These are phyloP conservation scores for Globisporangium spinosum DNA, from an alignment of 352 stramenopile species.

Conservation along the genomic window DNA sequence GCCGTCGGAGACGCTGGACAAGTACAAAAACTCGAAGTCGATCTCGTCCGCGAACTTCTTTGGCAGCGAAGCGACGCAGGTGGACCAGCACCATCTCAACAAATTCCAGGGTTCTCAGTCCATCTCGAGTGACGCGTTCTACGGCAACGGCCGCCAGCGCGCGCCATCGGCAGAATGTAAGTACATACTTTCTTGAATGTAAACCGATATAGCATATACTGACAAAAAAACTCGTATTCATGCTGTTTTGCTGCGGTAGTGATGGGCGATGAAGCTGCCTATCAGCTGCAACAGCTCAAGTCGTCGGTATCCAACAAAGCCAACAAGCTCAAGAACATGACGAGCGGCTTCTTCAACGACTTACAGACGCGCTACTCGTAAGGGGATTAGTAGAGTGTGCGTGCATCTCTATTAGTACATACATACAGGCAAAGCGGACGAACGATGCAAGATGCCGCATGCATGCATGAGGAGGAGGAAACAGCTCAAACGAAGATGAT, in stretches of 20 bases:
- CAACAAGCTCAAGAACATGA: conserved; percentile 88
- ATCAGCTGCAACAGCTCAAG: conserved; percentile 86
- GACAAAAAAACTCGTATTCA: neutral
- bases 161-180: conserved; percentile 67
- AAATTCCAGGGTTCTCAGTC: conserved; percentile 78
- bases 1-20: conserved; percentile 67
- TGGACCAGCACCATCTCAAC: conserved; percentile 61
- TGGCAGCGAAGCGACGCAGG: conserved; percentile 49
- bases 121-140: conserved; percentile 88
- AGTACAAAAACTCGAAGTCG: conserved; percentile 91
- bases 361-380: conserved; percentile 81
- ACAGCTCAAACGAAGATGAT: neutral
- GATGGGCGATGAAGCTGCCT: conserved; percentile 71
- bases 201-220: neutral
- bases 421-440: neutral
- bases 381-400: neutral
- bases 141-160: conserved; percentile 56
- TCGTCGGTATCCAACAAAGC: conserved; percentile 79
- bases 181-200: neutral
- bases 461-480: no score
- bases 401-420: neutral
- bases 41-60: conserved; percentile 91
- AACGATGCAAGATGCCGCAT: neutral
- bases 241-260: conserved; percentile 23
- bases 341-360: conserved; percentile 85